Evolutionary conservation across 78 protist genomes (phyloP).

Genomic region (Neovahlkampfia damariscottae): DNA sequence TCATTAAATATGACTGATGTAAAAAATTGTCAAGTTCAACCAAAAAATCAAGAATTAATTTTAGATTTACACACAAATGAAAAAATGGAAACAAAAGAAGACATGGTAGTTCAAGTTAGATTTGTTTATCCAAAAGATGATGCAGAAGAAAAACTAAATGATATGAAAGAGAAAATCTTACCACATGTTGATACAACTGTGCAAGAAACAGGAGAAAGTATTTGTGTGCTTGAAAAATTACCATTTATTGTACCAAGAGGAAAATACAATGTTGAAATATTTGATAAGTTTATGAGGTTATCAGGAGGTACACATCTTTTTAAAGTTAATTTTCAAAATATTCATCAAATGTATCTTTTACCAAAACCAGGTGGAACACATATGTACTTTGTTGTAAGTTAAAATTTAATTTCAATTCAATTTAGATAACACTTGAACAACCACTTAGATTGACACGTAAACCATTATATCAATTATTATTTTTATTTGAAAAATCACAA

Average conservation of each 20-base stretch:
- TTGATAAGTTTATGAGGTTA: not conserved
- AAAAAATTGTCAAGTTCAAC: not conserved
- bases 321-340: not conserved
- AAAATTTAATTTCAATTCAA: not conserved
- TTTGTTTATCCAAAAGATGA: not conserved
- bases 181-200: not conserved
- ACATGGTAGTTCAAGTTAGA: not conserved
- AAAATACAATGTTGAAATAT: not conserved
- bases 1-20: not conserved
- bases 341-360: not conserved
- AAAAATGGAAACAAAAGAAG: not conserved
- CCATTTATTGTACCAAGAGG: not conserved
- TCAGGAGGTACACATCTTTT: not conserved
- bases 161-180: not conserved
- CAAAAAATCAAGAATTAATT: not conserved
- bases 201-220: not conserved
- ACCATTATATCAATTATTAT: not conserved
- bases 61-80: not conserved
- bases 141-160: not conserved
- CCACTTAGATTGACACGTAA: not conserved
- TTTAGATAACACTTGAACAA: not conserved
- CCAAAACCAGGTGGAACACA: not conserved
- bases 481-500: not conserved
- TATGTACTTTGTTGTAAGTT: constrained; percentile 9
- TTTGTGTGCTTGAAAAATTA: not conserved